These are phyloP conservation scores for Albatrellus ellisii DNA, from an alignment of 768 basidiomycete genomes.

Conservation along the genomic window DNA sequence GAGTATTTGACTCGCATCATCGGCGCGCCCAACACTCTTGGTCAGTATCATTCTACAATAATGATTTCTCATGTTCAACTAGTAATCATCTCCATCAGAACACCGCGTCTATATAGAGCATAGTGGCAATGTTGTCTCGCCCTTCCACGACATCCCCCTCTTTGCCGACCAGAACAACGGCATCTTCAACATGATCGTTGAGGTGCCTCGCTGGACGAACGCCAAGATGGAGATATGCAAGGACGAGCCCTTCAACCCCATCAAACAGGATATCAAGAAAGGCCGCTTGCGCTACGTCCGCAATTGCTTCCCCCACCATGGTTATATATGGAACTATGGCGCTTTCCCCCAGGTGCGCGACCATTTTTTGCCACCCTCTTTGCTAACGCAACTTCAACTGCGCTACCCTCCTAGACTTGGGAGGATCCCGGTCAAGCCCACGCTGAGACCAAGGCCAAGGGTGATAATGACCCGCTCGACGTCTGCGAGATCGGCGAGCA, in stretches of 20 bases:
- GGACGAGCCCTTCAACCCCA: conserved; percentile 97
- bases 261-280: conserved; percentile 99
- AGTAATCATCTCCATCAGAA: conserved; percentile 37
- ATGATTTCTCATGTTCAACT: conserved; percentile 7
- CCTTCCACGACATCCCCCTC: conserved; percentile 96
- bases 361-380: not conserved
- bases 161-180: conserved; percentile 93
- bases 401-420: conserved; percentile 62
- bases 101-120: conserved; percentile 94
- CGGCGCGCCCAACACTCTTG: conserved; percentile 87
- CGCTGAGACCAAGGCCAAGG: conserved; percentile 96
- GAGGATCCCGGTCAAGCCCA: conserved; percentile 83
- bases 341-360: conserved; percentile 92
- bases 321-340: conserved; percentile 99
- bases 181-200: conserved; percentile 98
- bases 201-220: conserved; percentile 98
- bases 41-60: conserved; percentile 28
- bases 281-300: conserved; percentile 93
- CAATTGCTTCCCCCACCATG: conserved; percentile 99
- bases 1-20: conserved; percentile 68
- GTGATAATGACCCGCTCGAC: conserved; percentile 98
- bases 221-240: conserved; percentile 99
- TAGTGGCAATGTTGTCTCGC: conserved; percentile 69
- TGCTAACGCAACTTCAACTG: conserved; percentile 1
- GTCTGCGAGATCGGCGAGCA: conserved; percentile 99